Percentiles rank a stretch among this genome's conserved stretches.
Evolutionary conservation across 441 rosid species (phyloP).

Genomic region (Jatropha multifida): DNA sequence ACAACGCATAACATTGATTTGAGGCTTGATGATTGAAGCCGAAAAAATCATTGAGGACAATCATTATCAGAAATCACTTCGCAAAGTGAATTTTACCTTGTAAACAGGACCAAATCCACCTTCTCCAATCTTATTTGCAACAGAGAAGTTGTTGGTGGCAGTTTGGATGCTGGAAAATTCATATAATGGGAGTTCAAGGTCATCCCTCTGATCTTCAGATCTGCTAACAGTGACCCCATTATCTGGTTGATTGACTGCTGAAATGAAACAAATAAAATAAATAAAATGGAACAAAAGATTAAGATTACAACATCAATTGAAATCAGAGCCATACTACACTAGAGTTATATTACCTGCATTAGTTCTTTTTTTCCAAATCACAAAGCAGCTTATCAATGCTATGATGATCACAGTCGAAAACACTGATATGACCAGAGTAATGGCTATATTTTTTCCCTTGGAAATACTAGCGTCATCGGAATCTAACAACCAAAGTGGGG

Average conservation of each 20-base stretch:
- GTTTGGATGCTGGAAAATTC: neutral
- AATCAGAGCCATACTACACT: neutral
- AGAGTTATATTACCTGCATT: slow-evolving; percentile 18
- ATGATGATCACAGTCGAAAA: slow-evolving; percentile 25
- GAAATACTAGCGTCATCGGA: slow-evolving; percentile 6
- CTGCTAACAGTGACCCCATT: neutral
- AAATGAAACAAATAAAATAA: neutral
- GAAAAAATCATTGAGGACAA: neutral
- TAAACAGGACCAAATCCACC: slow-evolving; percentile 30
- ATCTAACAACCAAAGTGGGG: slow-evolving; percentile 1
- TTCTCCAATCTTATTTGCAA: slow-evolving; percentile 19
- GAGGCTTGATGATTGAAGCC: neutral
- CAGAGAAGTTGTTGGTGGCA: slow-evolving; percentile 22
- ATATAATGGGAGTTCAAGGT: slow-evolving; percentile 16
- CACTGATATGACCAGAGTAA: slow-evolving; percentile 22
- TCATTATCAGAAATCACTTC: neutral
- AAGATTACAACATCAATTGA: neutral
- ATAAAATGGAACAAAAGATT: neutral
- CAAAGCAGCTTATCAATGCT: slow-evolving; percentile 25
- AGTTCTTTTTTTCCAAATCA: slow-evolving; percentile 23
- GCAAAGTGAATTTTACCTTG: slow-evolving; percentile 9
- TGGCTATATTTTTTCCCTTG: slow-evolving; percentile 19
- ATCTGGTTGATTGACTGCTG: neutral
- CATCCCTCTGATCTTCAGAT: slow-evolving; percentile 9
- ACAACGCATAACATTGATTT: neutral